Evolutionary conservation across 2,329 filamentous ascomycete species (phyloP), one percentile per base, ranked within the genome.

Genomic region (Apiospora koreana): DNA sequence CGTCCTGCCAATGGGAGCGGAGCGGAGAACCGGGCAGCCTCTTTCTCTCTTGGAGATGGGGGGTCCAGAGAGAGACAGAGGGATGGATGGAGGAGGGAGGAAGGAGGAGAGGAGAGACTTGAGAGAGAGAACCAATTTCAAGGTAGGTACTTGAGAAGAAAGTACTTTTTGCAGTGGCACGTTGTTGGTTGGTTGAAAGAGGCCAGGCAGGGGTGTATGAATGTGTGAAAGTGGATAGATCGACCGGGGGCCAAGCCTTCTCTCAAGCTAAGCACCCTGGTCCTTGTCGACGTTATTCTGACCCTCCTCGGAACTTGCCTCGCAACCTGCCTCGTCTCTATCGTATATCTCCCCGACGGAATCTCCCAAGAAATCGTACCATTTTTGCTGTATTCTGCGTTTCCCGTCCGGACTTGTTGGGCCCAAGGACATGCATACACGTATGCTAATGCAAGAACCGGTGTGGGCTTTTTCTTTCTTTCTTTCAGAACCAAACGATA

Each of bases 201-300:
- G 50, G 25, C 25, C 14, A 25, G 23, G n/a, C 8, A 7, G 43
- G 43, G 16, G 8, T 6, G 46, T n/a, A 62, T 31, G 31, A 8
- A 58, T 35, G 50, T 35, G 35, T 58, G 50, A 10, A 62, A 62
- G 54, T 62, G 54, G 54, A 62, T 35, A 62, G 54, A 62, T 62
- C 54, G 54, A 62, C 54, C 31, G 18, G 18, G 21, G 54, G 31
- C 54, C 38, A 62, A 31, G 18, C 54, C 38, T 62, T n/a, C 23
- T 9, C 8, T 31, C 54, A 38, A 62, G 54, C 54, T 62, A 62
- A 62, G 54, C 31, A 38, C 31, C 65, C 65, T 67, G 35, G 65
- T 67, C 65, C 65, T 35, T 45, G 65, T 67, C 65, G 65, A 45
- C 65, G 65, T 67, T 43, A 43, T 67, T 67, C 65, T 67, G 65